Evolutionary conservation across 1,284 basidiomycete species (phyloP).

Genomic region (Apiotrichum domesticum): DNA sequence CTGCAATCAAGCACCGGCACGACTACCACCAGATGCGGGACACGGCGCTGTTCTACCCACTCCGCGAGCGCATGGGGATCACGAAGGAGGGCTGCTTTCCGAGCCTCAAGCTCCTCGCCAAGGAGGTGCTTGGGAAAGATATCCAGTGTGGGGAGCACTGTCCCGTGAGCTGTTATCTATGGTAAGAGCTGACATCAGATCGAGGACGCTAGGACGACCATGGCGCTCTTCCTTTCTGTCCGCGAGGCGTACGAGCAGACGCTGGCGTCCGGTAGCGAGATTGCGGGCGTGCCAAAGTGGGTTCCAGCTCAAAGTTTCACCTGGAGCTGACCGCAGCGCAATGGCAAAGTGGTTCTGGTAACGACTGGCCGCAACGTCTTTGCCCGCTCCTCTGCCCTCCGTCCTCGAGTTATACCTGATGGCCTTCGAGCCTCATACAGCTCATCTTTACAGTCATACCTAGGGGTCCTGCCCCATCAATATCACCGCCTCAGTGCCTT

Average conservation of each 20-base stretch:
- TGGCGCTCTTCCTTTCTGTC: conserved; percentile 35
- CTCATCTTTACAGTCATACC: too few species aligned
- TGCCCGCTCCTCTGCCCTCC: too few species aligned
- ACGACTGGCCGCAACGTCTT: neutral
- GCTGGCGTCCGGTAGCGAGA: conserved; percentile 24
- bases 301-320: neutral
- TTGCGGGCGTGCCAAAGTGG: conserved; percentile 29
- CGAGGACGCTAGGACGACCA: conserved; percentile 37
- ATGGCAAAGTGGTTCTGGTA: conserved; percentile 32
- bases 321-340: conserved; percentile 13
- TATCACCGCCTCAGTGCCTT: too few species aligned
- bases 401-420: too few species aligned
- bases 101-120: conserved; percentile 47
- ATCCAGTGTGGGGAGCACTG: conserved; percentile 43
- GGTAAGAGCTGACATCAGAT: conserved; percentile 20
- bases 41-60: conserved; percentile 50
- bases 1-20: conserved; percentile 54
- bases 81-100: conserved; percentile 44
- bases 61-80: conserved; percentile 35
- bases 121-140: conserved; percentile 48
- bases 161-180: neutral
- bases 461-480: too few species aligned
- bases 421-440: too few species aligned
- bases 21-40: conserved; percentile 50
- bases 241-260: conserved; percentile 32